These are phyloP conservation scores for Alternaria sp. DNA, from an alignment of 2,329 filamentous ascomycete species.

Conservation along the genomic window DNA sequence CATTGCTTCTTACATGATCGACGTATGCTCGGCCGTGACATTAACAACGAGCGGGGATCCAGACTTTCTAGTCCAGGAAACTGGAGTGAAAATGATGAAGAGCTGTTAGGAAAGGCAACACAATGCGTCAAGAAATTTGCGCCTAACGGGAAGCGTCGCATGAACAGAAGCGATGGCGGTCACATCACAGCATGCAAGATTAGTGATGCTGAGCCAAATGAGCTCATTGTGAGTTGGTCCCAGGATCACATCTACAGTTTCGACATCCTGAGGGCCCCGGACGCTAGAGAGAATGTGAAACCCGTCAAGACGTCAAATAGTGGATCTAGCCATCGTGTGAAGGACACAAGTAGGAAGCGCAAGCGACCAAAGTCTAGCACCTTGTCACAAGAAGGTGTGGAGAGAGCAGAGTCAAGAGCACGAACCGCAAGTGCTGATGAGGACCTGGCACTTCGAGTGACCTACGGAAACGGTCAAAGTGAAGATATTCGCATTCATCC, in stretches of 20 bases:
- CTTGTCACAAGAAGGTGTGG: constrained; percentile 49
- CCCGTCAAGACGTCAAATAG: constrained; percentile 24
- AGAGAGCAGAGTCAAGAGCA: constrained; percentile 57
- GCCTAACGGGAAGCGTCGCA: constrained; percentile 64
- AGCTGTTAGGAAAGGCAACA: constrained; percentile 66
- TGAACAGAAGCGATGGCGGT: constrained; percentile 63
- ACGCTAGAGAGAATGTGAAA: constrained; percentile 57
- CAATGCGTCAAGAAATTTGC: constrained; percentile 72
- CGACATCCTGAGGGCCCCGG: constrained; percentile 67
- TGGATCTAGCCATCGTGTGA: constrained; percentile 30
- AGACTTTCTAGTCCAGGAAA: constrained; percentile 53
- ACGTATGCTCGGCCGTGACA: constrained; percentile 71
- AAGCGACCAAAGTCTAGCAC: constrained; percentile 60
- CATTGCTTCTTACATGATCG: constrained; percentile 75
- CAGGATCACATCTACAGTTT: constrained; percentile 73
- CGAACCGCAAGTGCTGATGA: constrained; percentile 56
- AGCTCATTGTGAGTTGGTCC: constrained; percentile 74
- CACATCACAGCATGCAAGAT: constrained; percentile 77
- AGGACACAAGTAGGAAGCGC: constrained; percentile 59
- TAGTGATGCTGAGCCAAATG: constrained; percentile 72
- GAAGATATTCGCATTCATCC: constrained; percentile 64
- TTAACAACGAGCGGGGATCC: constrained; percentile 62
- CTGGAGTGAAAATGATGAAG: constrained; percentile 59
- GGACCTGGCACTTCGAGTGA: constrained; percentile 63
- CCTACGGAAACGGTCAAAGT: constrained; percentile 67